Conservation (phyloP, 371 early-diverging fungal genomes). For the Paraphysoderma sedebokerense region DNA sequence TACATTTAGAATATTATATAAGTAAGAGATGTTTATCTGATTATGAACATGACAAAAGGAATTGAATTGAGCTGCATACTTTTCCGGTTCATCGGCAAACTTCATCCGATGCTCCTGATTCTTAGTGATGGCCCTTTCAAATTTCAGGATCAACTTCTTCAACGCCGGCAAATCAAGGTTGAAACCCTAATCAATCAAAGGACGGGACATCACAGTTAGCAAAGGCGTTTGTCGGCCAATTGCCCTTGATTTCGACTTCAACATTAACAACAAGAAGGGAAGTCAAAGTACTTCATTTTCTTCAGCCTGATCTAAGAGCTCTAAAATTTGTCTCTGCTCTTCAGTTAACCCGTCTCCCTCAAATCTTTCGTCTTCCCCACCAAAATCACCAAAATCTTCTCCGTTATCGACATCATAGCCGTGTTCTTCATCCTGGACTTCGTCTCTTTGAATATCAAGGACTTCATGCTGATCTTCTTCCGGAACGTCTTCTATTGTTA, state of each 20-base stretch:
- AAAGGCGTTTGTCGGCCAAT: background rate
- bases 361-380: conserved; percentile 57
- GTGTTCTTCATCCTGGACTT: too few relatives aligned
- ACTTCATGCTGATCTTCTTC: too few relatives aligned
- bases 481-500: too few relatives aligned
- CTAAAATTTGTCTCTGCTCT: conserved; percentile 54
- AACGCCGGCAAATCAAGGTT: conserved; percentile 40
- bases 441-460: too few relatives aligned
- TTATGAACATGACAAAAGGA: background rate
- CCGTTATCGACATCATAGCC: too few relatives aligned
- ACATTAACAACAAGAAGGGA: background rate
- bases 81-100: conserved; percentile 54
- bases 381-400: conserved; percentile 16
- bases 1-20: too few relatives aligned
- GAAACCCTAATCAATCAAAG: conserved; percentile 17
- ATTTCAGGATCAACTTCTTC: conserved; percentile 53
- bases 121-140: conserved; percentile 67
- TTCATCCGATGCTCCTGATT: conserved; percentile 78
- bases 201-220: background rate
- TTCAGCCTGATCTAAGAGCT: conserved; percentile 69
- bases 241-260: background rate
- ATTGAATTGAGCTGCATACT: conserved; percentile 10
- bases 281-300: conserved; percentile 33
- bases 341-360: conserved; percentile 68
- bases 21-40: too few relatives aligned